Conservation (phyloP, 1,284 basidiomycete species). For the Tylopilus sp. region DNA sequence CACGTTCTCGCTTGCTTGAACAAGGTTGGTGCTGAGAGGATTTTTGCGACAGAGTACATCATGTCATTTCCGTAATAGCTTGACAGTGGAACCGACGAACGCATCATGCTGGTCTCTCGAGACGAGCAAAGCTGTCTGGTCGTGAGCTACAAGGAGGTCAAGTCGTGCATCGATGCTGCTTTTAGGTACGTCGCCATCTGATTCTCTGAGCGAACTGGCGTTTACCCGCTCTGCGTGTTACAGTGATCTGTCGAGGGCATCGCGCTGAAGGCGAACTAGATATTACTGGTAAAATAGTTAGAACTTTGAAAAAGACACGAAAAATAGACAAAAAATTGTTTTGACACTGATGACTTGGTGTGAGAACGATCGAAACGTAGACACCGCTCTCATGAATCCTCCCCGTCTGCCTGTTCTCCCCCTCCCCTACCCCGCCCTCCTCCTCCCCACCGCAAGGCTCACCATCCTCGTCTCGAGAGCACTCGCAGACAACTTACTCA, state of each 20-base stretch:
- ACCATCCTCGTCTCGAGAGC: constrained; percentile 55
- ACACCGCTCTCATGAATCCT: constrained; percentile 11
- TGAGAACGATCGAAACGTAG: constrained; percentile 9
- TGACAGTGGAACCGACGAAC: constrained; percentile 90
- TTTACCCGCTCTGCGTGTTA: not conserved
- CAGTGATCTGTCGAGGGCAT: constrained; percentile 30
- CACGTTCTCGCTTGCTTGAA: constrained; percentile 91
- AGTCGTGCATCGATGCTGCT: constrained; percentile 78
- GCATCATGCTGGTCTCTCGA: constrained; percentile 89
- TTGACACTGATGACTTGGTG: not conserved
- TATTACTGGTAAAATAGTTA: constrained; percentile 46
- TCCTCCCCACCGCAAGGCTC: constrained; percentile 63
- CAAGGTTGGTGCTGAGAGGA: constrained; percentile 55
- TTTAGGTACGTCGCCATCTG: constrained; percentile 41
- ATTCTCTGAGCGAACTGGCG: not conserved
- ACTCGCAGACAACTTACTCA: constrained; percentile 56
- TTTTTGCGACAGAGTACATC: not conserved
- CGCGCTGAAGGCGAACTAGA: constrained; percentile 19
- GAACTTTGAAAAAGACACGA: constrained; percentile 58
- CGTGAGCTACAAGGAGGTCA: constrained; percentile 92
- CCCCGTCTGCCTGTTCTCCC: constrained; percentile 55
- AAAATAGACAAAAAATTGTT: constrained; percentile 43
- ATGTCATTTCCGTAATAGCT: constrained; percentile 48
- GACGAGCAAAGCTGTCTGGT: constrained; percentile 97
- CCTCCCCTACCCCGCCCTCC: constrained; percentile 59